A percentile compares a stretch with the other conserved stretches of the same genome.
phyloP scores from a whole-genome alignment of 352 stramenopile species.

The Globisporangium lucens region DNA sequence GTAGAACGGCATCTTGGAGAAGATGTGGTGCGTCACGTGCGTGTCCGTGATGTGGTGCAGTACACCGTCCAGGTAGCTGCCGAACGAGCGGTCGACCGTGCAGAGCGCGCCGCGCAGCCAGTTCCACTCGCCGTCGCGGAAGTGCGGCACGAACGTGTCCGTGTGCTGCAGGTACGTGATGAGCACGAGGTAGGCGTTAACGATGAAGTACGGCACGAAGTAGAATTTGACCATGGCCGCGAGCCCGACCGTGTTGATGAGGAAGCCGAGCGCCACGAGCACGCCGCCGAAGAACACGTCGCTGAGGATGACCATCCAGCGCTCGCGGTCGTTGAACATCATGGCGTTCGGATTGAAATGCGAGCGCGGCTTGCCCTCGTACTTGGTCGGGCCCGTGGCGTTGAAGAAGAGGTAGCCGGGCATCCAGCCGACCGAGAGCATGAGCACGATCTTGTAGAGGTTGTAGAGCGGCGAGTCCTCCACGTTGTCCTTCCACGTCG shows the following conservation, averaged over 20 bases:
- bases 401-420: constrained; percentile 97
- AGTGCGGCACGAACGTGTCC: constrained; percentile 97
- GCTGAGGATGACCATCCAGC: constrained; percentile 91
- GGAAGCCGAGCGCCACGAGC: constrained; percentile 51
- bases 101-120: constrained; percentile 96
- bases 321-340: constrained; percentile 94
- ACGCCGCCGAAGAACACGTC: constrained; percentile 86
- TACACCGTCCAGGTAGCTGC: constrained; percentile 94
- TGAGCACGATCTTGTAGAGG: constrained; percentile 93
- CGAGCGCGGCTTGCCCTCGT: constrained; percentile 80
- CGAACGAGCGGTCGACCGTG: constrained; percentile 98
- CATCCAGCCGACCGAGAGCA: constrained; percentile 95
- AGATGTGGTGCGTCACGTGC: constrained; percentile 98
- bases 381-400: constrained; percentile 90
- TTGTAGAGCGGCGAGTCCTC: constrained; percentile 95
- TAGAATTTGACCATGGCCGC: constrained; percentile 92
- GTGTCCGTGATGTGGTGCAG: constrained; percentile 98
- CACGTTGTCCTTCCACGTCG: constrained; percentile 69
- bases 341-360: constrained; percentile 95
- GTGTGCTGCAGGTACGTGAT: constrained; percentile 99
- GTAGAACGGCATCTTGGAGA: constrained; percentile 99
- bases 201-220: constrained; percentile 94
- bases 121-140: constrained; percentile 92
- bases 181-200: constrained; percentile 95
- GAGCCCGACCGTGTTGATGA: constrained; percentile 68